Evolutionary conservation across 805 yeast genomes (phyloP), one percentile per base, ranked within the genome.

Genomic region (Zygoascus biomembranicola): DNA sequence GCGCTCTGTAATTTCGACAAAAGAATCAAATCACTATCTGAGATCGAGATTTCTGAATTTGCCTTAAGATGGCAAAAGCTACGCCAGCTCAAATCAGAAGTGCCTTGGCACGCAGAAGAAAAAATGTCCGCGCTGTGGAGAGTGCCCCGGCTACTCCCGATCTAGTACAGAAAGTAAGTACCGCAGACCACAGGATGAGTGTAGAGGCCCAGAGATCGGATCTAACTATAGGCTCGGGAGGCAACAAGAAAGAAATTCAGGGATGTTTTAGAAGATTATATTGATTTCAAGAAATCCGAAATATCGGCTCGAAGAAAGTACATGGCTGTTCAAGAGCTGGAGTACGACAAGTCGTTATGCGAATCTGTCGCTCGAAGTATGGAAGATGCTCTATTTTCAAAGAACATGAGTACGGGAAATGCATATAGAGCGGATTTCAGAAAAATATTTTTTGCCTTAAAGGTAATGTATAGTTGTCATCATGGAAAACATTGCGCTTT

Each of bases 371-470:
- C 65, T 2, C 23, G 46, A 6, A 58, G 51, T 9, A 62, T 67
- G 19, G 71, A 68, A 50, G 52, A 47, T 16, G 54, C 57, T 10
- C 47, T 66, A n/a, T 58, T 58, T 37, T 53, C 52, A 16, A 47
- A 50, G 19, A 52, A 61, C 14, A 59, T 57, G 1, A 57, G 53
- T 23, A 57, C 61, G 1, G 57, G 61, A 6, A 49, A 52, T 6
- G 60, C 52, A 13, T 68, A 68, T 47, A 59, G 65, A 28, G 50
- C 63, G 10, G 57, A 59, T 18, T 65, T 68, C 54, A 60, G 73
- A 5, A 55, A 66, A 28, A 56, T 66, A 5, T 59, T 63, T 18
- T 55, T 60, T 11, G 57, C 66, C 6, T 55, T 70, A 28, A 64
- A 62, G 42, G 53, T 49, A 31, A 16, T 23, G 14, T 11, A n/a